Evolutionary conservation across 257 asterid species (phyloP), one percentile per base, ranked within the genome.

Genomic region (Fraxinus pennsylvanica): DNA sequence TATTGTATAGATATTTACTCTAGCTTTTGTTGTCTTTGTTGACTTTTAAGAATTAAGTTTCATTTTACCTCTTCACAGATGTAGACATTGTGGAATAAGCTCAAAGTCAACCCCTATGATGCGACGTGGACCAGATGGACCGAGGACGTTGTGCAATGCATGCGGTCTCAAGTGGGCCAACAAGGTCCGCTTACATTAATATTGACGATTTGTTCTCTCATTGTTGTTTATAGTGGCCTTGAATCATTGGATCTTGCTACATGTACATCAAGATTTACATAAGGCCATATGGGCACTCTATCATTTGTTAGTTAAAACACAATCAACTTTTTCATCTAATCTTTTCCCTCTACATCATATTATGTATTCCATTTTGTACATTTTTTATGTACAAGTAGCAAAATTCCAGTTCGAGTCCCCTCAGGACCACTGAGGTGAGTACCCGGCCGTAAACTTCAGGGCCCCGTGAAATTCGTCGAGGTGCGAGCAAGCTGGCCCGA

Each of bases 51-150:
- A 81, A 79, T 77, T 68, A 79, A 45, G 39, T 75, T 65, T 70
- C 61, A 32, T 59, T 35, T 76, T 35, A 15, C 33, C 52, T 75
- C 80, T 65, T 63, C 59, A 72, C 91, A 96, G 99, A 74, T 96
- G 98, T 84, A 87, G 87, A 79, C 97, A 93, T 80, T 96, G 99
- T 80, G 92, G 93, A 81, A 93, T 84, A 83, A 90, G 97, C 83
- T 93, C 99, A 41, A 96, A 96, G 81, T 83, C 93, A 68, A 96
- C 99, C 73, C 99, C 99, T 67, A 93, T 92, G 98, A 96, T 96
- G 98, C 93, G 99, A 30, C 97, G 98, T 74, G 98, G 98, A 74
- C 97, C 98, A 78, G 91, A 86, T 75, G 98, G 98, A 78, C 98
- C 94, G 52, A 87, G 97, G 88, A 92, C 97, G 68, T 87, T 94